Conservation (phyloP, 345 rosid species). For the Boechera retrofracta region DNA sequence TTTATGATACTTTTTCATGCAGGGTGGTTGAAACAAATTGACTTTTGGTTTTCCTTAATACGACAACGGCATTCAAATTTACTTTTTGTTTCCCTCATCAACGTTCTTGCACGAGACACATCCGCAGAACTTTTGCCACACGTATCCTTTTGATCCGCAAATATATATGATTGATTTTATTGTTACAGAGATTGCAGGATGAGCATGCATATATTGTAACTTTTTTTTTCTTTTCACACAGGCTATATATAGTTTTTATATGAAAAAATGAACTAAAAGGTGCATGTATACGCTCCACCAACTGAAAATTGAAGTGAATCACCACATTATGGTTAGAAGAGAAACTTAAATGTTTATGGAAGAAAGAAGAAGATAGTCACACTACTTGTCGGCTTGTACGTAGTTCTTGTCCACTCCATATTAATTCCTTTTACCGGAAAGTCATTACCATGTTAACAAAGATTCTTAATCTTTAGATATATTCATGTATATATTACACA, state of each 20-base stretch:
- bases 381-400: slow-evolving; percentile 7
- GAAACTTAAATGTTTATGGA: slow-evolving; percentile 18
- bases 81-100: slow-evolving; percentile 29
- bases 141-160: slow-evolving; percentile 24
- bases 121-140: slow-evolving; percentile 22
- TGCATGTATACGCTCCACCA: slow-evolving; percentile 17
- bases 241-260: neutral
- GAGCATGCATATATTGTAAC: slow-evolving; percentile 12
- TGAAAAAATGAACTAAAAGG: neutral
- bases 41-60: slow-evolving; percentile 7
- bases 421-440: neutral
- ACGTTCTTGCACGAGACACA: slow-evolving; percentile 39
- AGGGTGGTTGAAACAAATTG: slow-evolving; percentile 41
- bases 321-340: slow-evolving; percentile 31
- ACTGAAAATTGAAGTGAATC: slow-evolving; percentile 25
- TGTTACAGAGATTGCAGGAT: neutral
- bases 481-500: neutral
- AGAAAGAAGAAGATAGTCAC: neutral
- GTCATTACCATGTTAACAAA: neutral
- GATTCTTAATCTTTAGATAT: neutral
- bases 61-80: slow-evolving; percentile 32
- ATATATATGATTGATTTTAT: neutral
- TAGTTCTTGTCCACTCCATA: neutral
- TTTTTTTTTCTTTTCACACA: neutral
- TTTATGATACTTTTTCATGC: slow-evolving; percentile 40